Evolutionary conservation across 331 rosid species (phyloP), one percentile per base, ranked within the genome.

Genomic region (Quercus tomentella): DNA sequence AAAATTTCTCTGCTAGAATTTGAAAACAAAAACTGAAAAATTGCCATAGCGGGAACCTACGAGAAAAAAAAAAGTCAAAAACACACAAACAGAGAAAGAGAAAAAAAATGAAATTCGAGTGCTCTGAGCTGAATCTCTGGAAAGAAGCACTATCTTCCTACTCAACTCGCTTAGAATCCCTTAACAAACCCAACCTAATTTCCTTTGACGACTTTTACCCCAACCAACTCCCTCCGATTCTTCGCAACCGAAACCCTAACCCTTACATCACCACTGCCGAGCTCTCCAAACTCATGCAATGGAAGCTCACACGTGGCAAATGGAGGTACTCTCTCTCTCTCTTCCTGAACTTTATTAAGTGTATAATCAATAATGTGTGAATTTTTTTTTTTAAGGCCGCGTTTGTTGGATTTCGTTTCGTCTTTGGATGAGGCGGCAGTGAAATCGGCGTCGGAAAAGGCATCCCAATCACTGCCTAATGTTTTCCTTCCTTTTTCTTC

Each of bases 301-400:
- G 97, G 97, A 94, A 92, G 89, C 97, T 94, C 88, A 81, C 94
- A 4, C 97, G 97, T 15, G 97, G 98, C 0, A 93, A 95, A 82
- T 91, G 97, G 97, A 86, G 99, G 97, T 92, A 4, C 7, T 2
- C 21, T 20, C 56, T 1, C 63, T 52, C 37, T 4, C 12, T 25
- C 17, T 52, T 35, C 70, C 25, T 43, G 2, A 0, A 45, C 41
- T 21, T 30, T 22, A 16, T 14, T 14, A 5, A 14, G 1, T 17
- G 12, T 28, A 1, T 49, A 41, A 41, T 41, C 45, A 41, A 3
- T 73, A 37, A 55, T 77, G 18, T 37, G 21, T 25, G 58, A 65
- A 74, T 57, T 80, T n/a, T n/a, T n/a, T n/a, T n/a, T n/a, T 37
- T 77, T 43, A 56, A 91, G 98, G 92, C 97, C 97, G 14, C 93